Conservation (phyloP, 2,329 filamentous ascomycete genomes). For the Coleophoma crateriformis region DNA sequence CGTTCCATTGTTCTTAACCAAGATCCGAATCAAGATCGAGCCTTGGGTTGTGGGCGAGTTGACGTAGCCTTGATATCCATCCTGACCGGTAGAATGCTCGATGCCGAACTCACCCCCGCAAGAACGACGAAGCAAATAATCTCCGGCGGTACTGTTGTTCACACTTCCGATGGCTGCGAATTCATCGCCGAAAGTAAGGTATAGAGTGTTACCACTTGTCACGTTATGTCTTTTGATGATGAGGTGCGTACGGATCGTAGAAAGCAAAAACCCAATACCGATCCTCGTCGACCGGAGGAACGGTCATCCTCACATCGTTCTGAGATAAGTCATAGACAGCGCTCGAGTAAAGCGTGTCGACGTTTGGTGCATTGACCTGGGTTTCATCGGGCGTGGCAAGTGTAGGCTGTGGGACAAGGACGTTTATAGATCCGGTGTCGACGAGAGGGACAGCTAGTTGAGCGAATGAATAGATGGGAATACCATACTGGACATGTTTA, state of each 20-base stretch:
- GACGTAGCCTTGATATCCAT: conserved; percentile 3
- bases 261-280: conserved; percentile 6
- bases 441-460: conserved; percentile 1
- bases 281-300: conserved; percentile 3
- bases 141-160: not conserved
- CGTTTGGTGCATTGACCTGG: conserved; percentile 3
- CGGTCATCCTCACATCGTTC: conserved; percentile 3
- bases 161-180: not conserved
- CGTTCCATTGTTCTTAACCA: conserved; percentile 3
- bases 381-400: conserved; percentile 1
- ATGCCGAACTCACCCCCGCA: not conserved
- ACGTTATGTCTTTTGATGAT: not conserved
- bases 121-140: not conserved
- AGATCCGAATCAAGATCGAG: not conserved
- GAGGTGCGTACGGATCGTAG: conserved; percentile 4
- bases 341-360: conserved; percentile 7
- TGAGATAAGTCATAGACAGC: conserved; percentile 5
- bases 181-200: conserved; percentile 3
- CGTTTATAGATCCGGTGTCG: not conserved
- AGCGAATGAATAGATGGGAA: conserved; percentile 2
- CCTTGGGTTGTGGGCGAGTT: conserved; percentile 4
- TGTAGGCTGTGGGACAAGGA: not conserved
- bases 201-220: not conserved
- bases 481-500: conserved; percentile 2
- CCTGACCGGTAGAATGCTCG: not conserved